Evolutionary conservation across 2,329 filamentous ascomycete species (phyloP), one percentile per base, ranked within the genome.

Genomic region (Neoascochyta sp.): DNA sequence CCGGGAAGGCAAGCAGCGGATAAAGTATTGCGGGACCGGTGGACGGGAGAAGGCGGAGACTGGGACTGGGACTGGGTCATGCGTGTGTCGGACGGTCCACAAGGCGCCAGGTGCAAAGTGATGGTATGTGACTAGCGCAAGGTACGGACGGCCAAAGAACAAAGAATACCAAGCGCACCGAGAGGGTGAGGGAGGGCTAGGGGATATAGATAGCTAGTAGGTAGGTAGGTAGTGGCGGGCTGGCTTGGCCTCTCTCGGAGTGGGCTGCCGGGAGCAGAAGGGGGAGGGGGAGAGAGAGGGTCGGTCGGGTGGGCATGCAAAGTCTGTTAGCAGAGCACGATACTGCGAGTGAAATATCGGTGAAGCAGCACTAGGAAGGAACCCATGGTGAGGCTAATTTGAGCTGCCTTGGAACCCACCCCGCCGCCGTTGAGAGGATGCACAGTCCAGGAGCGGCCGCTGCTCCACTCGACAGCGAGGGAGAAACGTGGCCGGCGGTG

Each of bases 1-100:
- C 32, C 39, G 41, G 36, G 50, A 35, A 47, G 45, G 41, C 43
- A 39, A 39, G 41, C 47, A 40, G 44, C 42, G 49, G 51, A 45
- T 54, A 54, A 53, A 54, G 52, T 57, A 54, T 22, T 46, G 47
- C 45, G 48, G 48, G 43, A 48, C 33, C 39, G 37, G 42, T 27
- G 39, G 48, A 50, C 46, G 49, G 48, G 48, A 43, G 39, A 36
- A 46, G 41, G 43, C 43, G 33, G 41, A 49, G 34, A 36, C 34
- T n/a, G n/a, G n/a, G n/a, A n/a, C n/a, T n/a, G n/a, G n/a, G n/a
- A n/a, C 25, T 39, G 31, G 50, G 56, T 60, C 56, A 62, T 60
- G 56, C 53, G 55, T 43, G 39, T 41, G 32, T 43, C 29, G 44
- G 36, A 52, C 42, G 52, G 43, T 54, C 50, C 54, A 56, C 53